Evolutionary conservation across 257 asterid species (phyloP).

Genomic region (Ajuga chamaepitys): DNA sequence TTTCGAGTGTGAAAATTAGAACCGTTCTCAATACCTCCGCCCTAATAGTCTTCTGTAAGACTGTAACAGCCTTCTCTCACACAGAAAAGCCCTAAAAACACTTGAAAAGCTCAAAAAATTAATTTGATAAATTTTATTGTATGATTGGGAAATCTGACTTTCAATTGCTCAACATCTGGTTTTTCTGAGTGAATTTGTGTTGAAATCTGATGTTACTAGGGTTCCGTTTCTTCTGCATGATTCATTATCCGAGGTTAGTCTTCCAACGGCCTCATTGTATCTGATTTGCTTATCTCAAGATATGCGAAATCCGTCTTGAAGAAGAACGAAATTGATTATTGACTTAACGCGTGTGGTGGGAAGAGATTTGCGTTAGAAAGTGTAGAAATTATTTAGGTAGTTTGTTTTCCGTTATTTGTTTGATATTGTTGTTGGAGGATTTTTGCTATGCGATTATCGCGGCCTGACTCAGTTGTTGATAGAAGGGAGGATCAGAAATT

Average conservation of each 20-base stretch:
- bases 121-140: neutral
- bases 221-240: slow-evolving; percentile 37
- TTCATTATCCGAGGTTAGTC: slow-evolving; percentile 49
- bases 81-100: slow-evolving; percentile 27
- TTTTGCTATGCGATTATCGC: slow-evolving; percentile 70
- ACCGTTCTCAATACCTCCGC: slow-evolving; percentile 61
- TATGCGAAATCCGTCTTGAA: neutral
- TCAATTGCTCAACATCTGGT: neutral
- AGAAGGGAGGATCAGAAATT: slow-evolving; percentile 46
- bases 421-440: slow-evolving; percentile 14
- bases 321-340: slow-evolving; percentile 6
- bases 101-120: neutral
- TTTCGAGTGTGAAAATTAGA: slow-evolving; percentile 18
- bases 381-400: slow-evolving; percentile 1
- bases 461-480: slow-evolving; percentile 41
- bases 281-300: slow-evolving; percentile 10
- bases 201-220: slow-evolving; percentile 32
- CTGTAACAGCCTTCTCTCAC: neutral
- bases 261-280: slow-evolving; percentile 27
- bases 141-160: neutral
- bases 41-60: slow-evolving; percentile 20
- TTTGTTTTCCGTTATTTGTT: neutral
- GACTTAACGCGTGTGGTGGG: slow-evolving; percentile 11
- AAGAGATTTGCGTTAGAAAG: slow-evolving; percentile 13
- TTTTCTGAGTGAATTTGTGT: neutral